Percentiles rank a stretch among this genome's conserved stretches.
phyloP scores from a whole-genome alignment of 352 stramenopile species.

The Peronospora destructor region DNA sequence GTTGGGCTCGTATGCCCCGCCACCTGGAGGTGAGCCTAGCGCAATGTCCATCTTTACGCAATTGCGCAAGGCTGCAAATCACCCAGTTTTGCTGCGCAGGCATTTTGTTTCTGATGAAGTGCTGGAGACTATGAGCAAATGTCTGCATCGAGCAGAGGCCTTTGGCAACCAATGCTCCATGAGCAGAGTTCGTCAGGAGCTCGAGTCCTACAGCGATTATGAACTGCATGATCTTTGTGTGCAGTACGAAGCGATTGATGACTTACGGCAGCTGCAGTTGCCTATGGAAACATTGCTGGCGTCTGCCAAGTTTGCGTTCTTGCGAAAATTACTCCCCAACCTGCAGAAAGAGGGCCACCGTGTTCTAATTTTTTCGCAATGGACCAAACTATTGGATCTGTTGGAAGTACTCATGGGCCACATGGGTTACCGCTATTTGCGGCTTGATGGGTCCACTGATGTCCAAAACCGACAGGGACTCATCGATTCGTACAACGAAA shows the following conservation, averaged over 20 bases:
- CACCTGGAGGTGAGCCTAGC: conserved; percentile 20
- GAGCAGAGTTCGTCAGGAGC: conserved; percentile 85
- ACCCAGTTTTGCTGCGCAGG: conserved; percentile 91
- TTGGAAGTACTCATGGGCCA: conserved; percentile 81
- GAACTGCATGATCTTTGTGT: conserved; percentile 91
- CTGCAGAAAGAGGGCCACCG: conserved; percentile 85
- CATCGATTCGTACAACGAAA: conserved; percentile 85
- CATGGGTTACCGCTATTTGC: conserved; percentile 70
- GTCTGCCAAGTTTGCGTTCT: conserved; percentile 92
- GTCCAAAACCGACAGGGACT: conserved; percentile 68
- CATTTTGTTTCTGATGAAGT: conserved; percentile 67
- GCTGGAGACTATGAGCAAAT: conserved; percentile 73
- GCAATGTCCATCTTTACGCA: conserved; percentile 89
- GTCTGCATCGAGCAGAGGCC: conserved; percentile 71
- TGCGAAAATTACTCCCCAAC: conserved; percentile 85
- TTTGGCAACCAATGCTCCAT: conserved; percentile 83
- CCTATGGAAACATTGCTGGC: conserved; percentile 83
- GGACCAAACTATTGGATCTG: conserved; percentile 93
- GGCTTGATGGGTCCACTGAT: conserved; percentile 72
- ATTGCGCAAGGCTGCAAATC: conserved; percentile 95
- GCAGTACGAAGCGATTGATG: conserved; percentile 73
- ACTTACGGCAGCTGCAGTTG: conserved; percentile 83
- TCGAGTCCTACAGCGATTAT: conserved; percentile 93
- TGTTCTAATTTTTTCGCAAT: conserved; percentile 96
- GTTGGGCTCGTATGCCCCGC: conserved; percentile 24